These are phyloP conservation scores for Rhizophora mangle DNA, from an alignment of 345 rosid species.

Conservation along the genomic window DNA sequence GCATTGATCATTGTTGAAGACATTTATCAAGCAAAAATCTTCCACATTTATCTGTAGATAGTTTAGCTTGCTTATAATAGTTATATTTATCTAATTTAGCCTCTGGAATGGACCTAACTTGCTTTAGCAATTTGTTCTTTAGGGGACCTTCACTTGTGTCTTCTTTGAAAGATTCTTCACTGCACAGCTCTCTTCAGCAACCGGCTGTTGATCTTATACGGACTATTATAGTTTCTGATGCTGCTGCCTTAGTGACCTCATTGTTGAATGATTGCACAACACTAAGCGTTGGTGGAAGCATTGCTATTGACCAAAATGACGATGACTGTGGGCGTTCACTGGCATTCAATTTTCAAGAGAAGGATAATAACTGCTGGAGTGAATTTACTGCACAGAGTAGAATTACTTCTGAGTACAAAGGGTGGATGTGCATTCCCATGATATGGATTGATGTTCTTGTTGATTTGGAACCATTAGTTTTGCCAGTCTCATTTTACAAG, in stretches of 20 bases:
- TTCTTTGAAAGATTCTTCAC: constrained; percentile 78
- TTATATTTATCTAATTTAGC: neutral
- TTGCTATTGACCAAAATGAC: constrained; percentile 34
- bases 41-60: neutral
- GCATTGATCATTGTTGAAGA: no score
- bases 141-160: constrained; percentile 95
- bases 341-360: constrained; percentile 39
- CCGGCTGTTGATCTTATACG: constrained; percentile 93
- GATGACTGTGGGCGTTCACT: constrained; percentile 42
- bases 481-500: constrained; percentile 76
- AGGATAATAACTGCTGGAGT: constrained; percentile 56
- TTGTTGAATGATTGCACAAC: constrained; percentile 34
- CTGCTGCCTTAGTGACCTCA: constrained; percentile 61
- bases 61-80: neutral
- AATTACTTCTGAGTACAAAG: constrained; percentile 55
- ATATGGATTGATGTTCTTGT: constrained; percentile 81
- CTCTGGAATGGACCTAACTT: neutral
- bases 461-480: constrained; percentile 50
- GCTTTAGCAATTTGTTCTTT: constrained; percentile 29
- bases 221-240: constrained; percentile 82
- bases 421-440: constrained; percentile 95
- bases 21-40: no score
- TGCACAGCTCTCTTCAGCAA: constrained; percentile 79
- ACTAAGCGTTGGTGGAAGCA: constrained; percentile 23
- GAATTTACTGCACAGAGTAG: constrained; percentile 62